These are phyloP conservation scores for Eucalyptus globulus DNA, from an alignment of 345 rosid genomes.

Conservation along the genomic window DNA sequence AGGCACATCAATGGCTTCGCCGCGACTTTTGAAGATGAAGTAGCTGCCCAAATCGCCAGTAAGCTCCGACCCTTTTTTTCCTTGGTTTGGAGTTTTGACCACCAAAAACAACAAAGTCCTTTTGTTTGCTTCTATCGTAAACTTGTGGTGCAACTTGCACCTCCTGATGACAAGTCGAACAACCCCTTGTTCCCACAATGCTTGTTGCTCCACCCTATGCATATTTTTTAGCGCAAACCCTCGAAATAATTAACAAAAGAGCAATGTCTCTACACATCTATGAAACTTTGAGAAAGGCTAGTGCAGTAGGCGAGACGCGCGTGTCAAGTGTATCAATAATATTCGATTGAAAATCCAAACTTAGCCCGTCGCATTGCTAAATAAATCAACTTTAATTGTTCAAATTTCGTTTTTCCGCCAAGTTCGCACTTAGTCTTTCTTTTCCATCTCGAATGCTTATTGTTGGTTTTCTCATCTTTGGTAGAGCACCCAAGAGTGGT, in stretches of 20 bases:
- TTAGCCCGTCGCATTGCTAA: not conserved
- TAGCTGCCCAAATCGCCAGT: constrained; percentile 49
- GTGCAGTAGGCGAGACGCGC: not conserved
- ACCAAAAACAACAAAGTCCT: not conserved
- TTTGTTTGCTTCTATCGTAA: not conserved
- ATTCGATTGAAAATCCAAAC: not conserved
- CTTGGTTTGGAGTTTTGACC: not conserved
- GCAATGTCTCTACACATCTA: not conserved
- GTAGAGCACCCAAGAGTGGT: constrained; percentile 69
- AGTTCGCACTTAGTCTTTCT: not conserved
- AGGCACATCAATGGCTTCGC: constrained; percentile 86
- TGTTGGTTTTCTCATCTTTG: not conserved
- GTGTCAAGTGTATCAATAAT: not conserved
- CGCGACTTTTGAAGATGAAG: constrained; percentile 44
- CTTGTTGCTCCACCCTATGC: not conserved
- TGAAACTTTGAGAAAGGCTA: not conserved
- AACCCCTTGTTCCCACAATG: not conserved
- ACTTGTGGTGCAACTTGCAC: not conserved
- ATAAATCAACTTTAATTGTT: not conserved
- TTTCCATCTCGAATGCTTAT: not conserved
- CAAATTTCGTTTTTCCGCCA: not conserved
- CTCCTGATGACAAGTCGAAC: not conserved
- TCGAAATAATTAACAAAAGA: not conserved
- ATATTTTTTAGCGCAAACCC: not conserved
- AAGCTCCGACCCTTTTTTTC: not conserved